Evolutionary conservation across 139 green algal species (phyloP).

Genomic region (Volvox africanus): DNA sequence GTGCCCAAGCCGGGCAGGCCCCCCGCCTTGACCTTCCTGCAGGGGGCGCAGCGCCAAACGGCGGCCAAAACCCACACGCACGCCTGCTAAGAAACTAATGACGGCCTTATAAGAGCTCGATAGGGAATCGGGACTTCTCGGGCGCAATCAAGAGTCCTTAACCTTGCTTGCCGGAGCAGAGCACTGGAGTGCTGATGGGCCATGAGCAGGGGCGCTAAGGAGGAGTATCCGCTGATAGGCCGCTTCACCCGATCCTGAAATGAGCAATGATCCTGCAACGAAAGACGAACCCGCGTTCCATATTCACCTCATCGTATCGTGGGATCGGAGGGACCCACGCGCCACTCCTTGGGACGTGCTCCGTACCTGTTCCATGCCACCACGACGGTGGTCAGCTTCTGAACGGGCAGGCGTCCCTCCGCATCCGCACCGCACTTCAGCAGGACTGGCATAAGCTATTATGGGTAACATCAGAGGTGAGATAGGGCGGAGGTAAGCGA

Average conservation of each 20-base stretch:
- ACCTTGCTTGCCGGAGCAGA: neutral
- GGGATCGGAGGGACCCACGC: neutral
- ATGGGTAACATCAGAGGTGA: neutral
- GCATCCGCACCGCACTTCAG: slow-evolving; percentile 9
- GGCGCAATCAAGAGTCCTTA: neutral
- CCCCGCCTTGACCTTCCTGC: neutral
- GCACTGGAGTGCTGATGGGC: neutral
- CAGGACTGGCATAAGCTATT: slow-evolving; percentile 30
- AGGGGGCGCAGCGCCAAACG: neutral
- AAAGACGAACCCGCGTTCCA: too few species aligned
- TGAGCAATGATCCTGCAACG: too few species aligned
- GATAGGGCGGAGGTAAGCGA: neutral
- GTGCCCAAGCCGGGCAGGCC: slow-evolving; percentile 25
- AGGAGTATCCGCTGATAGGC: too few species aligned
- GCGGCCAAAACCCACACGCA: neutral
- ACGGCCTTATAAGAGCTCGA: neutral
- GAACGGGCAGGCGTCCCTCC: neutral
- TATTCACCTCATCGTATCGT: neutral
- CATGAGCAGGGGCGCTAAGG: too few species aligned
- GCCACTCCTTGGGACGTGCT: neutral
- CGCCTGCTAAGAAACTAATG: neutral
- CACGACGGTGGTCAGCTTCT: slow-evolving; percentile 13
- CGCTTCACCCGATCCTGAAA: too few species aligned
- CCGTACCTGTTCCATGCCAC: slow-evolving; percentile 30
- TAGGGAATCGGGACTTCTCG: neutral